Evolutionary conservation across 345 rosid genomes (phyloP).

Genomic region (Mangifera indica): DNA sequence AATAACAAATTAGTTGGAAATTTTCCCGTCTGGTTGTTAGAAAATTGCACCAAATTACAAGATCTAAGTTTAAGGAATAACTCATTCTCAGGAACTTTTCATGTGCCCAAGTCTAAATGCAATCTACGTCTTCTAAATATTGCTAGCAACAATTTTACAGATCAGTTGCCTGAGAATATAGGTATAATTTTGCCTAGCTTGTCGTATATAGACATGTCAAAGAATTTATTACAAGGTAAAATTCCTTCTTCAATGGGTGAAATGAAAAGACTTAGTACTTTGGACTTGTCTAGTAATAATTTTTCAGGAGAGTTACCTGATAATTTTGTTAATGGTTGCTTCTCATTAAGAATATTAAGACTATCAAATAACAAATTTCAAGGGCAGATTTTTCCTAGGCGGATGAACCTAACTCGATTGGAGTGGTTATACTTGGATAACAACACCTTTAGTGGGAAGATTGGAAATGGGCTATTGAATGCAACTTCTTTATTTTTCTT

Average conservation of each 20-base stretch:
- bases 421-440: background rate
- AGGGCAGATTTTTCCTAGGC: background rate
- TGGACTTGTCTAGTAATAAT: background rate
- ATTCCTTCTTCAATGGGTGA: background rate
- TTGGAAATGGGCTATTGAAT: background rate
- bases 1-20: background rate
- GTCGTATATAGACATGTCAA: background rate
- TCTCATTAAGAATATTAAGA: background rate
- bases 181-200: background rate
- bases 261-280: background rate
- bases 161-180: background rate
- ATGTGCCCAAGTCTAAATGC: background rate
- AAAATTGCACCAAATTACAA: background rate
- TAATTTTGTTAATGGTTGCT: background rate
- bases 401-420: background rate
- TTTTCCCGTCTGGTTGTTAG: background rate
- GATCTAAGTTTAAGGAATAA: background rate
- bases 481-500: background rate
- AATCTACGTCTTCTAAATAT: background rate
- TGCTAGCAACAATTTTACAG: background rate
- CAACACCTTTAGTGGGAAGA: background rate
- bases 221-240: background rate
- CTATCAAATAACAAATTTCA: background rate
- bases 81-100: background rate
- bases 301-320: conserved; percentile 6